phyloP scores from a whole-genome alignment of 2,329 filamentous ascomycete genomes.

The Dactylella cylindrospora region DNA sequence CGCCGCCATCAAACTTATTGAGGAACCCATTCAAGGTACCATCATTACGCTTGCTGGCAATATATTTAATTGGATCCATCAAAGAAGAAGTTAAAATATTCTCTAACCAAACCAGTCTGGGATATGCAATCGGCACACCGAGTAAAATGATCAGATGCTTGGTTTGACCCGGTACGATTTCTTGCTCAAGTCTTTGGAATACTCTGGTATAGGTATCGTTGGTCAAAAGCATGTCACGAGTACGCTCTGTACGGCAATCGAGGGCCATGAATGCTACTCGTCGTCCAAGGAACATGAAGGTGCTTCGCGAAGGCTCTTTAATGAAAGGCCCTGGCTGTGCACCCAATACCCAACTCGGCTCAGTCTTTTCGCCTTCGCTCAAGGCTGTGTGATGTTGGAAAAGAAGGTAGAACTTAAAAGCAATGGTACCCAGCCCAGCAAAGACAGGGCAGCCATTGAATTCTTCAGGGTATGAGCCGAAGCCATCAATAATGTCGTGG shows the following conservation, averaged over 20 bases:
- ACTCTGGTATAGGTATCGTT: constrained; percentile 82
- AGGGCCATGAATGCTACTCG: constrained; percentile 80
- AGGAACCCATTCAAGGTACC: constrained; percentile 77
- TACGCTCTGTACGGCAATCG: constrained; percentile 88
- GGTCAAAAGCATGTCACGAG: constrained; percentile 75
- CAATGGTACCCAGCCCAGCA: constrained; percentile 81
- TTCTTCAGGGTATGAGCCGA: constrained; percentile 85
- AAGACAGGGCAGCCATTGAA: constrained; percentile 93
- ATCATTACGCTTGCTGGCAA: constrained; percentile 64
- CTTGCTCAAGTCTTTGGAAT: constrained; percentile 79
- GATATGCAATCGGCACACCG: constrained; percentile 80
- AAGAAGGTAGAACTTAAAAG: constrained; percentile 98
- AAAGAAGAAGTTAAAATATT: constrained; percentile 78
- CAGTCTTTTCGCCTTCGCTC: constrained; percentile 75
- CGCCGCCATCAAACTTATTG: constrained; percentile 87
- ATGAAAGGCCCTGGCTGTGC: constrained; percentile 83
- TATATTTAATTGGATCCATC: constrained; percentile 85
- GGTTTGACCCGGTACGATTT: constrained; percentile 79
- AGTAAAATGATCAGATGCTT: constrained; percentile 87
- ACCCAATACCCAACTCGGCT: constrained; percentile 90
- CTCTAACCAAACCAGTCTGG: constrained; percentile 71
- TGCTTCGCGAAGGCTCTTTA: constrained; percentile 75
- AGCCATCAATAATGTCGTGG: constrained; percentile 88
- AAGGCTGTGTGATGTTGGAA: constrained; percentile 93
- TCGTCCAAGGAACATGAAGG: constrained; percentile 80